phyloP scores from a whole-genome alignment of 768 basidiomycete genomes.

The Cyathus striatus region DNA sequence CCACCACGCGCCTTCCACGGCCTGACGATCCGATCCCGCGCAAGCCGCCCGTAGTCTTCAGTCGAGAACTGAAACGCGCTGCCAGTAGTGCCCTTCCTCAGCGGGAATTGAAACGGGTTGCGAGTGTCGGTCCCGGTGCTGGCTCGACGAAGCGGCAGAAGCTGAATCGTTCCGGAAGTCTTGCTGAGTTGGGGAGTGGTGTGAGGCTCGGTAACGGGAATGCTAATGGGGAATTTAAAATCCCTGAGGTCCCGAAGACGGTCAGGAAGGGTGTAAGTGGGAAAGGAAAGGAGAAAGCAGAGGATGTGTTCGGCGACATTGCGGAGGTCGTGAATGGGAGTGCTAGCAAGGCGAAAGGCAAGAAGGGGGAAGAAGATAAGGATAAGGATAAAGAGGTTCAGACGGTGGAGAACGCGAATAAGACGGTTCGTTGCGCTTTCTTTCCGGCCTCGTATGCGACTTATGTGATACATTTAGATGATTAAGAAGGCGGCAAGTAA shows the following conservation, averaged over 20 bases:
- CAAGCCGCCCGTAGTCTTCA: conserved; percentile 45
- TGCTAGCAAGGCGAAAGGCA: conserved; percentile 18
- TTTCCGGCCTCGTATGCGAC: background rate
- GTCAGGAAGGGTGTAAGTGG: conserved; percentile 15
- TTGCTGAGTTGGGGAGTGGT: conserved; percentile 32
- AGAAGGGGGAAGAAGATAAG: conserved; percentile 17
- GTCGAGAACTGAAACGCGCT: conserved; percentile 14
- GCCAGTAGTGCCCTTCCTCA: conserved; percentile 1
- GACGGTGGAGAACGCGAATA: conserved; percentile 53
- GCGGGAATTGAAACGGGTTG: conserved; percentile 23
- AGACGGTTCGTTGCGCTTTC: conserved; percentile 37
- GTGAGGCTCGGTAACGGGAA: conserved; percentile 22
- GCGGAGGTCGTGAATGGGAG: conserved; percentile 12
- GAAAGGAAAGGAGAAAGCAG: conserved; percentile 33
- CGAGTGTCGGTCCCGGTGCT: conserved; percentile 15
- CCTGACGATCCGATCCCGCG: conserved; percentile 82
- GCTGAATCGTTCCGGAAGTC: conserved; percentile 13
- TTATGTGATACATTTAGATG: conserved; percentile 20
- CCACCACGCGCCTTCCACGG: conserved; percentile 29
- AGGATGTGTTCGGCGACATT: conserved; percentile 33
- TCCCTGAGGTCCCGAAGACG: conserved; percentile 39
- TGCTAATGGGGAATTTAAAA: conserved; percentile 39
- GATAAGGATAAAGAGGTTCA: conserved; percentile 11
- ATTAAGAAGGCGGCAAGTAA: conserved; percentile 40
- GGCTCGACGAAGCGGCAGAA: conserved; percentile 28